Evolutionary conservation across 2,329 filamentous ascomycete genomes (phyloP), one percentile per base, ranked within the genome.

Genomic region (Fusarium nematophilum): DNA sequence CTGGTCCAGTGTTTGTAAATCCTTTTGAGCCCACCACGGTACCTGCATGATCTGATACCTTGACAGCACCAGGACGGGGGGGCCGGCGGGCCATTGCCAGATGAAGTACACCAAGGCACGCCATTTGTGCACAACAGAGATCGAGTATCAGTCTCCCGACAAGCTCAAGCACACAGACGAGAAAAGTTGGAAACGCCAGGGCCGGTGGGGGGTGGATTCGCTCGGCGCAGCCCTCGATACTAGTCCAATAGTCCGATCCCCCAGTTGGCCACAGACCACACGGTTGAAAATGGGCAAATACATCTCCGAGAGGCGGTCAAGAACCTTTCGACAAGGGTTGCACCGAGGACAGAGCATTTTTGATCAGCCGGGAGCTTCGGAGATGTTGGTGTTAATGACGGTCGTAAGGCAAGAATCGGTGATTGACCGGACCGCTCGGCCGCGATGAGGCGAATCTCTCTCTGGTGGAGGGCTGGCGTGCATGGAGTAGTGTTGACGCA

Each of bases 21-120:
- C n/a, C n/a, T n/a, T n/a, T n/a, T n/a, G n/a, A n/a, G n/a, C n/a
- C n/a, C n/a, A n/a, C n/a, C n/a, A n/a, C 21, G 11, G 56, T 67
- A 53, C 62, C 64, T 69, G 64, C 62, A 69, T 68, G 50, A 62
- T 54, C 55, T 50, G 53, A 51, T 50, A 52, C 58, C 50, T 44
- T 58, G 50, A 51, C 38, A 61, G 51, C 23, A n/a, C 57, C 48
- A 33, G 62, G 66, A 62, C 59, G n/a, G n/a, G 36, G 54, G 65
- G 58, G 63, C 53, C 49, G 18, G 46, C 51, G 58, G 53, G 56
- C 60, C 42, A 59, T 59, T 54, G 49, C 30, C 46, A 59, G 62
- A 63, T 57, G 50, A 64, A 59, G 53, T 57, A 56, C 43, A 52
- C 53, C 37, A 50, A 38, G 53, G 57, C 49, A 67, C 65, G 62